A percentile compares a stretch with the other conserved stretches of the same genome.
phyloP scores from a whole-genome alignment of 208 protist genomes.

The Trypanosoma vivax region DNA sequence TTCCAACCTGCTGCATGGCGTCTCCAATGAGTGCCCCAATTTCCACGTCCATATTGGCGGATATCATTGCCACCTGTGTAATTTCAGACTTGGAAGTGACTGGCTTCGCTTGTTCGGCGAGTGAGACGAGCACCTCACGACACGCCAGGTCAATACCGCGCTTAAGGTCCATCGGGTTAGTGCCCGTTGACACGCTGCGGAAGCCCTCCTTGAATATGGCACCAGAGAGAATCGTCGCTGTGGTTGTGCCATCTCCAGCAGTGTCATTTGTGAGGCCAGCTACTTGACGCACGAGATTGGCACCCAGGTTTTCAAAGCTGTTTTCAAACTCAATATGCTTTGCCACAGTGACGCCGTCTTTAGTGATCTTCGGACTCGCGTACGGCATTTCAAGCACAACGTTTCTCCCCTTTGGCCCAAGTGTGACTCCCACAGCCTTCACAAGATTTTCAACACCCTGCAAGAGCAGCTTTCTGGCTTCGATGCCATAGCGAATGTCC shows the following conservation, averaged over 20 bases:
- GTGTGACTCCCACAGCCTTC: constrained; percentile 95
- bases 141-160: constrained; percentile 98
- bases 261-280: constrained; percentile 97
- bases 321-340: constrained; percentile 99
- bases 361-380: constrained; percentile 99
- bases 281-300: constrained; percentile 94
- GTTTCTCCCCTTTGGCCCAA: constrained; percentile 99
- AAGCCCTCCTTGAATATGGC: constrained; percentile 98
- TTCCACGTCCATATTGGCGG: constrained; percentile 98
- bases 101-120: constrained; percentile 92
- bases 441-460: constrained; percentile 95
- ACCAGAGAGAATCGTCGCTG: constrained; percentile 97
- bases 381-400: constrained; percentile 98
- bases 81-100: constrained; percentile 98
- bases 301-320: constrained; percentile 98
- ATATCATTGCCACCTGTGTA: constrained; percentile 99
- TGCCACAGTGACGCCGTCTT: constrained; percentile 99
- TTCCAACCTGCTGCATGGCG: constrained; percentile 99
- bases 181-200: constrained; percentile 97
- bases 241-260: constrained; percentile 99
- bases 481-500: constrained; percentile 95
- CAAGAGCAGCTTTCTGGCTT: constrained; percentile 91
- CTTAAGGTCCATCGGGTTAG: constrained; percentile 99
- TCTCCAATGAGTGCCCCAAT: constrained; percentile 98
- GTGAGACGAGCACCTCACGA: constrained; percentile 83